Conservation (phyloP, 495 filamentous ascomycete genomes). For the Chlorociboria aeruginascens region DNA sequence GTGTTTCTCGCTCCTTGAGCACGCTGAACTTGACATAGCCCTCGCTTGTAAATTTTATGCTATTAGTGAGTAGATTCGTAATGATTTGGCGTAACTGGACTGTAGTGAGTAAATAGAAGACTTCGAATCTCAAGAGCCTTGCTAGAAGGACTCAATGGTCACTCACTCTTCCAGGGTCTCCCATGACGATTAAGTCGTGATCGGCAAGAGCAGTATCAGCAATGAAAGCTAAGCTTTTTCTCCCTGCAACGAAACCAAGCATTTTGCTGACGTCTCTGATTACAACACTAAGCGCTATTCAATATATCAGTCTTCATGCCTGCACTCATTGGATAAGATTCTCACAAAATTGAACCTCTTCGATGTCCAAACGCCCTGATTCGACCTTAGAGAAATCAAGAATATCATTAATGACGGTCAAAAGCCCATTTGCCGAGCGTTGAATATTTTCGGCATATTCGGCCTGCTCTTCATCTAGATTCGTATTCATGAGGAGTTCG, state of each 20-base stretch:
- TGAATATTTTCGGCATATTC: conserved; percentile 72
- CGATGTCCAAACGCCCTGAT: conserved; percentile 59
- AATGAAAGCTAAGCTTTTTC: conserved; percentile 45
- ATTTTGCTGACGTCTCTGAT: conserved; percentile 52
- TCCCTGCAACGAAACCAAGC: conserved; percentile 44
- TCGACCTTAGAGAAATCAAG: conserved; percentile 84
- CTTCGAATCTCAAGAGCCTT: no score
- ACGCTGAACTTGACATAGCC: conserved; percentile 51
- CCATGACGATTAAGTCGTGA: conserved; percentile 40
- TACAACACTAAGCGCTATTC: conserved; percentile 45
- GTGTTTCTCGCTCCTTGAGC: conserved; percentile 32
- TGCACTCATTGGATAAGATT: no score
- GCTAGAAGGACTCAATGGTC: no score
- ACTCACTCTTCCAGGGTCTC: conserved; percentile 60
- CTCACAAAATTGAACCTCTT: conserved; percentile 59
- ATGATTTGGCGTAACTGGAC: conserved; percentile 52
- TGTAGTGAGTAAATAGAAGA: no score
- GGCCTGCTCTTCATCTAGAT: conserved; percentile 44
- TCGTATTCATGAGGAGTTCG: conserved; percentile 43
- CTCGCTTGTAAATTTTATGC: conserved; percentile 73
- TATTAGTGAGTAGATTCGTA: conserved; percentile 78
- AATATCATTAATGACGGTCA: conserved; percentile 85
- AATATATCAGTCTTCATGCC: no score
- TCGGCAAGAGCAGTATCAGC: conserved; percentile 27
- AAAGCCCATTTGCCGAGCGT: conserved; percentile 65